These are phyloP conservation scores for Eucalyptus virginea DNA, from an alignment of 345 rosid species.

Conservation along the genomic window DNA sequence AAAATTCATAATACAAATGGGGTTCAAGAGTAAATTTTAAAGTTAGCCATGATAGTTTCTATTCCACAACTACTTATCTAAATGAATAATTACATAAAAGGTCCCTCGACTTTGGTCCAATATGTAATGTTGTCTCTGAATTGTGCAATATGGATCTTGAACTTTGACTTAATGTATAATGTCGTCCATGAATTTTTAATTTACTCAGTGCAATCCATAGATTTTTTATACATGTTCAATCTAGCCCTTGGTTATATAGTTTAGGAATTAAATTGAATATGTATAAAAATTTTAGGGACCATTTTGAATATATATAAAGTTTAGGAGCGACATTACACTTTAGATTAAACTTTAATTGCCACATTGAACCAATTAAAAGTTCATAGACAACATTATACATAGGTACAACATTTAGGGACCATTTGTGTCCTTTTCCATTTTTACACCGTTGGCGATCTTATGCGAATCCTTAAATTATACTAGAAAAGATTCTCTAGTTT, in stretches of 20 bases:
- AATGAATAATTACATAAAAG: background rate
- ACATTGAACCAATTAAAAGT: background rate
- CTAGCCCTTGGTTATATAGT: no score
- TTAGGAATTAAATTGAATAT: accelerated
- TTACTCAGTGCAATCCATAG: background rate
- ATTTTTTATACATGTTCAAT: no score
- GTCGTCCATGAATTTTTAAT: background rate
- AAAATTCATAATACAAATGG: background rate
- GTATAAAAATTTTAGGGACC: background rate
- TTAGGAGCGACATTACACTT: background rate
- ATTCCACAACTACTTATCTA: background rate
- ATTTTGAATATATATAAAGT: background rate
- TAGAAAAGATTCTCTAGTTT: background rate
- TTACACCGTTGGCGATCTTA: background rate
- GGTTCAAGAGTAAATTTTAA: background rate
- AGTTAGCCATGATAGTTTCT: background rate
- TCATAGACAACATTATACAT: accelerated
- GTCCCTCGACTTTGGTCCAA: no score
- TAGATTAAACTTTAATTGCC: background rate
- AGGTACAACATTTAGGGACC: no score
- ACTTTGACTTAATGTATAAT: background rate
- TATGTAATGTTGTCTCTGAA: accelerated
- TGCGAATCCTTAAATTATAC: background rate
- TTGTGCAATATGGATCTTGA: background rate
- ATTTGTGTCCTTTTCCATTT: background rate